These are phyloP conservation scores for Diaporthe amygdali DNA, from an alignment of 2,329 filamentous ascomycete genomes.

Conservation along the genomic window DNA sequence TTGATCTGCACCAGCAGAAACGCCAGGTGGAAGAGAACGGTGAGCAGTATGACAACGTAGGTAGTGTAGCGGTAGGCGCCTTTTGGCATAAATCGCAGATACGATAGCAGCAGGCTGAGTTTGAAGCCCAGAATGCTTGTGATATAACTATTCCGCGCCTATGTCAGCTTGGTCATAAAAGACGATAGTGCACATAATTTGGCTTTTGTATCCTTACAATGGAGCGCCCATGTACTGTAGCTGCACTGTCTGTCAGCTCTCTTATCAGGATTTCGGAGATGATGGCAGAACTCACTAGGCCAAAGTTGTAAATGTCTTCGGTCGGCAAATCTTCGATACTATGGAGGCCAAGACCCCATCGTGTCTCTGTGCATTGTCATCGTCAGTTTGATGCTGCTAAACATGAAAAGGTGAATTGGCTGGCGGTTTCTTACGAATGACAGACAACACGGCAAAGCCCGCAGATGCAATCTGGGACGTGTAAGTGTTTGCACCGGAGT, in stretches of 20 bases:
- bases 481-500: neutral
- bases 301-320: constrained; percentile 44
- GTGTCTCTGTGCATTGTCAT: constrained; percentile 40
- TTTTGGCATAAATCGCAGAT: constrained; percentile 49
- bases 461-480: constrained; percentile 35
- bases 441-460: constrained; percentile 40
- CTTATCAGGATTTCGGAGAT: neutral
- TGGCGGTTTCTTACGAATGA: constrained; percentile 38
- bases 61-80: constrained; percentile 39
- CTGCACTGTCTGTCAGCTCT: constrained; percentile 27
- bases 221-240: constrained; percentile 48
- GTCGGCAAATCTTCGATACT: constrained; percentile 41
- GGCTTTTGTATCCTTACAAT: constrained; percentile 37
- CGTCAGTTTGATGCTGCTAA: neutral
- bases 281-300: constrained; percentile 35
- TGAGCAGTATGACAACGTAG: constrained; percentile 39
- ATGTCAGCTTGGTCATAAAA: neutral
- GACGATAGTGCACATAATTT: neutral
- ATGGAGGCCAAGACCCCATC: constrained; percentile 47
- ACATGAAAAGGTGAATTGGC: neutral
- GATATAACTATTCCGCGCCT: constrained; percentile 39
- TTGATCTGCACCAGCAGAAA: constrained; percentile 43
- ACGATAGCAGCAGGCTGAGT: constrained; percentile 48
- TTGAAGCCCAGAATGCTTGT: constrained; percentile 52
- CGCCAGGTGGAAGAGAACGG: constrained; percentile 44